Conservation (phyloP, 139 green algal genomes). For the Choricystis sp. region DNA sequence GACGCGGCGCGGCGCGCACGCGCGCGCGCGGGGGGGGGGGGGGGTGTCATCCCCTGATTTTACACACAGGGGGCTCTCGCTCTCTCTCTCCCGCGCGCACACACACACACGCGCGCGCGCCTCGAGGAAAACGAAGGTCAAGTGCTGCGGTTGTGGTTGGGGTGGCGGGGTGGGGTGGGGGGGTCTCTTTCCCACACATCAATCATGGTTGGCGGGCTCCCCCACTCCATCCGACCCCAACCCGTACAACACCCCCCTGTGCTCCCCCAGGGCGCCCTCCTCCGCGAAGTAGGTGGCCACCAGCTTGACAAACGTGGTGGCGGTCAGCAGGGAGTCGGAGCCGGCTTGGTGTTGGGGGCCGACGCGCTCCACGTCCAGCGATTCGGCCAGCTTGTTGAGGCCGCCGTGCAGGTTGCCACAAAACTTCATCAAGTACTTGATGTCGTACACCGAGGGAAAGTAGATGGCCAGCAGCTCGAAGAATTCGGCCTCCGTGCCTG, state of each 20-base stretch:
- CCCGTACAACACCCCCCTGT: conserved; percentile 83
- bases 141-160: too few relatives aligned
- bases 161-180: too few relatives aligned
- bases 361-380: conserved; percentile 85
- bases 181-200: too few relatives aligned
- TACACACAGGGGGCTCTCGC: too few relatives aligned
- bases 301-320: conserved; percentile 85
- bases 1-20: too few relatives aligned
- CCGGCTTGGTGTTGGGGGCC: conserved; percentile 84
- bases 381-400: conserved; percentile 90
- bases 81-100: too few relatives aligned
- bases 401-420: conserved; percentile 91
- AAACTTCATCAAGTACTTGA: conserved; percentile 98
- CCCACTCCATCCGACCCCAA: conserved; percentile 53
- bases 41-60: too few relatives aligned
- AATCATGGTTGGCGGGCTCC: background rate
- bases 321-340: conserved; percentile 84
- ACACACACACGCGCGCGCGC: too few relatives aligned
- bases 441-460: conserved; percentile 95
- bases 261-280: conserved; percentile 36
- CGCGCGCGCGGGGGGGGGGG: too few relatives aligned
- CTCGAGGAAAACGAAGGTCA: too few relatives aligned
- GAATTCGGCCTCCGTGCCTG: conserved; percentile 75
- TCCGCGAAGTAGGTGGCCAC: conserved; percentile 62
- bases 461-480: conserved; percentile 80